These are phyloP conservation scores for Vachellia collinsii DNA, from an alignment of 306 rosid species.

Conservation along the genomic window DNA sequence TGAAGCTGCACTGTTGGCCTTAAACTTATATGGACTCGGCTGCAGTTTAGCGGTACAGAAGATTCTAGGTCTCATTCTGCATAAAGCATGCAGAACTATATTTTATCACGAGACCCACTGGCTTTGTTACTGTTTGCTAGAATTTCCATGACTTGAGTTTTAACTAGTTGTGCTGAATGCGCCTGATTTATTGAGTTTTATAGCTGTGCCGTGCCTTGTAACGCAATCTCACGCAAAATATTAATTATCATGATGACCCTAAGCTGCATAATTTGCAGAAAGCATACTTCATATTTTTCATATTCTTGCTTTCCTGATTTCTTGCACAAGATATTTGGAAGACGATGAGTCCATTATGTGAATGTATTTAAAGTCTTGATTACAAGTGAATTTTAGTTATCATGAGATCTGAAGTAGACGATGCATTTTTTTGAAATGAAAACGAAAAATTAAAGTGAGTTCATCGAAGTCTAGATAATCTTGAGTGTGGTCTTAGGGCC, in stretches of 20 bases:
- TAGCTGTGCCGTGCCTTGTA: not conserved
- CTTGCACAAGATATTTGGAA: no score
- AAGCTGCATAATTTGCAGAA: not conserved
- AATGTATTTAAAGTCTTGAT: not conserved
- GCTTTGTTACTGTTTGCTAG: not conserved
- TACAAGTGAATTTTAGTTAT: not conserved
- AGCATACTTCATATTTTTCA: not conserved
- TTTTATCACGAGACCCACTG: no score
- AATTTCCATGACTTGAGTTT: not conserved
- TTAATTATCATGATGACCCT: not conserved
- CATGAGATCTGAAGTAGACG: not conserved
- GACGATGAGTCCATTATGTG: not conserved
- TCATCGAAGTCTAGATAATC: not conserved
- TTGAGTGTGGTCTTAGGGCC: not conserved
- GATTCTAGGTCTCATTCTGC: not conserved
- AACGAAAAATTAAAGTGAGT: not conserved
- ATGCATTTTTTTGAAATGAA: no score
- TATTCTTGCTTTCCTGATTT: no score
- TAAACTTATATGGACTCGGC: not conserved
- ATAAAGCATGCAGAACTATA: not conserved
- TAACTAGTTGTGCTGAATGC: not conserved
- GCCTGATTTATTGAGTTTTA: not conserved
- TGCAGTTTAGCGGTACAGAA: not conserved
- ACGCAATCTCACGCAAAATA: not conserved
- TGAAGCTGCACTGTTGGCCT: not conserved